Evolutionary conservation across 176 grass and related monocot species (phyloP).

Genomic region (Ananas comosus): DNA sequence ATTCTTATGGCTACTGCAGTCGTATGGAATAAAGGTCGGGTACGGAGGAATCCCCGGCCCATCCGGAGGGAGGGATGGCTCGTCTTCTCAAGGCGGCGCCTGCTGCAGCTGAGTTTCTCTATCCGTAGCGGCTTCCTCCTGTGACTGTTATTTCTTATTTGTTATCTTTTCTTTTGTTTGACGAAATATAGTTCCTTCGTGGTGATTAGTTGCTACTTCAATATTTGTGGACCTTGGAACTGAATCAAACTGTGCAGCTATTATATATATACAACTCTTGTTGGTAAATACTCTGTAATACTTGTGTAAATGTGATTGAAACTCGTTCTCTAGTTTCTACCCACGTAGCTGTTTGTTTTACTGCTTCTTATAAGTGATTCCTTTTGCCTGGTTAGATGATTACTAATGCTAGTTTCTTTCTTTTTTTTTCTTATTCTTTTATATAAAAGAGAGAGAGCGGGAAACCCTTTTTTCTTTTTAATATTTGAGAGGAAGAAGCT

Average conservation of each 20-base stretch:
- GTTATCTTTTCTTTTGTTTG: neutral
- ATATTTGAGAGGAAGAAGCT: no score
- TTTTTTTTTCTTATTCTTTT: no score
- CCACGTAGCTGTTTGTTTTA: neutral
- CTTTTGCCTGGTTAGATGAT: no score
- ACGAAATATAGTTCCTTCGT: neutral
- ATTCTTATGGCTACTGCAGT: slow-evolving; percentile 22
- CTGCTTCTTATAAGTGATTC: neutral
- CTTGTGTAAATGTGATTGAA: neutral
- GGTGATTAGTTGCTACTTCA: neutral
- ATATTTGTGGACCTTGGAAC: neutral
- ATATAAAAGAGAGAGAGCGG: no score
- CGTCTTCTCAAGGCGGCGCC: slow-evolving; percentile 31
- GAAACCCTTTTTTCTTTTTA: no score
- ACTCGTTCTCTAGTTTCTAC: neutral
- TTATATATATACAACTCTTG: neutral
- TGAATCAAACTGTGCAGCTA: neutral
- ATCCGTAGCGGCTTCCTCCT: neutral
- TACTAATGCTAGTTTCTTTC: no score
- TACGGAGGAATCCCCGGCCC: slow-evolving; percentile 30
- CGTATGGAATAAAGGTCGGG: slow-evolving; percentile 66
- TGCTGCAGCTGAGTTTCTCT: slow-evolving; percentile 31
- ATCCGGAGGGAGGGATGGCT: slow-evolving; percentile 40
- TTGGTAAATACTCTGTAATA: neutral
- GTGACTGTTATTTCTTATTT: slow-evolving; percentile 1